Evolutionary conservation across 129 eudicot species (phyloP).

Genomic region (Apium graveolens): DNA sequence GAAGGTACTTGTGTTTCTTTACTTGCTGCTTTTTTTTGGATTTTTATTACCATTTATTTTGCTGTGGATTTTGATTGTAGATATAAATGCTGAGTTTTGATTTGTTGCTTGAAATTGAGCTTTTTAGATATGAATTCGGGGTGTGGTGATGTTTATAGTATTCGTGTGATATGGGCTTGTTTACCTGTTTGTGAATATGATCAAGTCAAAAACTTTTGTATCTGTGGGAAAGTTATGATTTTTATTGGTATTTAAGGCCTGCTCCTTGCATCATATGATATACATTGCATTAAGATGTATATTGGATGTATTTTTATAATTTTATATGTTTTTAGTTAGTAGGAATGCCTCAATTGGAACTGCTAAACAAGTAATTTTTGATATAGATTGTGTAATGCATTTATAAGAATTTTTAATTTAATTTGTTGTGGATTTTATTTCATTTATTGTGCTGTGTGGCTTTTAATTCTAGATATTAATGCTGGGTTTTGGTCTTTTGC

Average conservation of each 20-base stretch:
- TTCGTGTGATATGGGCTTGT: background rate
- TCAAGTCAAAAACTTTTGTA: background rate
- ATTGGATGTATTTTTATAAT: background rate
- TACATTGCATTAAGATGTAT: background rate
- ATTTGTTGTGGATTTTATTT: background rate
- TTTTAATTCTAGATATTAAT: background rate
- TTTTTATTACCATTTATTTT: background rate
- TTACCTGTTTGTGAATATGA: background rate
- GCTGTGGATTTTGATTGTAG: background rate
- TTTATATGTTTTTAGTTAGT: background rate
- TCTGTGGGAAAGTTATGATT: background rate
- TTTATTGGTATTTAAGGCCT: background rate
- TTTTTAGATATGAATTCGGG: background rate
- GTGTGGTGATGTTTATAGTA: background rate
- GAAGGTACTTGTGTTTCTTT: constrained; percentile 39
- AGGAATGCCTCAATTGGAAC: background rate
- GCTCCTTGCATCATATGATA: background rate
- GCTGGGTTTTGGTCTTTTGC: background rate
- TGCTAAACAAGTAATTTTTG: too few relatives aligned
- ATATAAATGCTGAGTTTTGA: background rate
- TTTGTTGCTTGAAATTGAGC: background rate
- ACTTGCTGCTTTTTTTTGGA: background rate
- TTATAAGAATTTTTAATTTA: too few relatives aligned
- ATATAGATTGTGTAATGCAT: too few relatives aligned
- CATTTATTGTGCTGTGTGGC: background rate